Percentiles rank a stretch among this genome's conserved stretches.
Conservation (phyloP, 352 stramenopile species). For the Pythium oligandrum region DNA sequence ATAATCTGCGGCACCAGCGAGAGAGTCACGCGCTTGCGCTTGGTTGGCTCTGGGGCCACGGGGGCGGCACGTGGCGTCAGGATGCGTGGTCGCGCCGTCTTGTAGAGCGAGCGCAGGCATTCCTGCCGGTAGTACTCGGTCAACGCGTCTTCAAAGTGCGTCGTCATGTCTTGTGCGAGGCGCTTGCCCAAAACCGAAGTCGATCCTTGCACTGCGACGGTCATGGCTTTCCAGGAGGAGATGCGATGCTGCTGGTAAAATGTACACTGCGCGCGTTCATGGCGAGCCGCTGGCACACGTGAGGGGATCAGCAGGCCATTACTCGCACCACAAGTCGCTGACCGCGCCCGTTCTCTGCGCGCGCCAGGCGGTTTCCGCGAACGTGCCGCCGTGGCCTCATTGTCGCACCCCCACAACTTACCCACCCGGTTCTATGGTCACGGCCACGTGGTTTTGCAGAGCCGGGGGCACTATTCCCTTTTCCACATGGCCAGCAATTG, state of each 20-base stretch:
- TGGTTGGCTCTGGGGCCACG: neutral
- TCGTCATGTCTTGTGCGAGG: slow-evolving; percentile 51
- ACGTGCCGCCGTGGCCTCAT: too few relatives aligned
- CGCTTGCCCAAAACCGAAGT: slow-evolving; percentile 61
- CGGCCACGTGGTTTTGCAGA: too few relatives aligned
- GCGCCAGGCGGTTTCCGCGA: too few relatives aligned
- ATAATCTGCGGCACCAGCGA: slow-evolving; percentile 57
- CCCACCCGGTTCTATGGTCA: too few relatives aligned
- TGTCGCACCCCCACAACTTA: too few relatives aligned
- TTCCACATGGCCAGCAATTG: too few relatives aligned
- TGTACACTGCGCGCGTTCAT: slow-evolving; percentile 1
- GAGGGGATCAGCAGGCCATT: too few relatives aligned
- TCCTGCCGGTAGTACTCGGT: slow-evolving; percentile 84
- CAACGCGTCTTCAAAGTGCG: slow-evolving; percentile 50
- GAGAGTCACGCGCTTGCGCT: slow-evolving; percentile 70
- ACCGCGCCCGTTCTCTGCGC: too few relatives aligned
- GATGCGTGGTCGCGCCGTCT: slow-evolving; percentile 10
- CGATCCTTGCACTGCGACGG: slow-evolving; percentile 5
- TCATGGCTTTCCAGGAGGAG: slow-evolving; percentile 5
- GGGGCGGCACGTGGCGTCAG: neutral
- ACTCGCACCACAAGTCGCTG: too few relatives aligned
- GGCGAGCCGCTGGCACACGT: neutral
- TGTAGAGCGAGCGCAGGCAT: slow-evolving; percentile 72
- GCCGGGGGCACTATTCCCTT: too few relatives aligned
- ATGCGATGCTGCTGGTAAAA: slow-evolving; percentile 13